Base-by-base conservation (phyloP, 257 asterid species). In the Euphrasia confusa region DNA sequence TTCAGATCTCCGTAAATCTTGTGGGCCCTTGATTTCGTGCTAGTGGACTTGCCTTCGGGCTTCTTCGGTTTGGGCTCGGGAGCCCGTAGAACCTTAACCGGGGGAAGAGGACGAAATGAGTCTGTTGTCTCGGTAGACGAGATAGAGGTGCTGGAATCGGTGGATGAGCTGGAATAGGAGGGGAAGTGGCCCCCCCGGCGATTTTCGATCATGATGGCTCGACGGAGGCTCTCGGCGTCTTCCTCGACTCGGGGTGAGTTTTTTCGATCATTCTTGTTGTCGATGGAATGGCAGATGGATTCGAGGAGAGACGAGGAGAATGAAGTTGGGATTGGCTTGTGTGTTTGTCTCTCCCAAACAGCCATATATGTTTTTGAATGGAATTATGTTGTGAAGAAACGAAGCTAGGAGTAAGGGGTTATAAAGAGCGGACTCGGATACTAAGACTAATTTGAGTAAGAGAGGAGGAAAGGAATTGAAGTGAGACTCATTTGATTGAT, bases 281-380 rank as follows among this genome's bases (percentile, higher is more conserved):
- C 96, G 47, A 75, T 83, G 63, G 97, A 90, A 14, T 75, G 90
- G 82, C 80, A 85, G 65, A 87, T 87, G 67, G 93, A 74, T 71
- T 90, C 96, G 28, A 90, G 90, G 35, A 90, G 84, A 2, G 95
- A 77, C 5, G 96, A 87, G 8, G 97, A 90, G 59, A 90, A 87
- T 0, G 97, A 87, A 4, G 90, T 90, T 2, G 65, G 78, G 58
- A 82, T 81, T 21, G 24, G 24, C 28, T 4, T 50, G 3, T 15
- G 21, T 14, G 24, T 49, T 50, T 7, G 35, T 57, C 73, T 71
- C 57, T 79, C 79, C 69, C 72, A 63, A 44, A n/a, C 28, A n/a
- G 81, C 72, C 80, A 77, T 74, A 1, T 54, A 21, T 21, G 24
- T 58, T 17, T 50, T 14, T 4, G 12, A 10, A 12, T 30, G 33